Evolutionary conservation across 108 stramenopile genomes (phyloP), one percentile per base, ranked within the genome.

Genomic region (Fragilariopsis cylindrus): DNA sequence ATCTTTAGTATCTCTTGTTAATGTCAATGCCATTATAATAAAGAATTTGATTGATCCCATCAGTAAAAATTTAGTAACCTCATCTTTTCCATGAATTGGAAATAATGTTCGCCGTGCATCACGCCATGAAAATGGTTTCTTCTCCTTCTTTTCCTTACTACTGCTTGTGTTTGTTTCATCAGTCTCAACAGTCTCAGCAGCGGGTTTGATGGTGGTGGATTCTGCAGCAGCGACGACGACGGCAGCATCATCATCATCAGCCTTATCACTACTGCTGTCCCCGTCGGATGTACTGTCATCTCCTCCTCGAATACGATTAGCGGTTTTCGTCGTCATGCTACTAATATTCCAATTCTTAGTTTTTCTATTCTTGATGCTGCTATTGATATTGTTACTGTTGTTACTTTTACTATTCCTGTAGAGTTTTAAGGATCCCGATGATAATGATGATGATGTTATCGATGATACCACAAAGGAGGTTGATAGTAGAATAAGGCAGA

Each of bases 1-100:
- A 80, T 98, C 98, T 82, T 98, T 98, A 12, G 92, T 90, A 79
- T 98, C 98, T 45, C 98, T 70, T 3, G 98, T 97, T 71, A 98
- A 65, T 15, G 96, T 96, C 69, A 98, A 78, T 7, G 96, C 96
- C 74, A 98, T 80, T 58, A 98, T 94, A 39, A 97, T 92, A 76
- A 96, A 97, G 89, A 98, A 97, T 71, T 97, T 97, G 75, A 98
- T 97, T 21, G 83, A 68, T 7, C 95, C 95, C 52, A 98, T 83
- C 39, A 96, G 67, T 5, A 96, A 67, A 81, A 98, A 97, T 72
- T 98, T 97, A 18, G 70, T 80, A 16, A 96, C 76, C 73, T 98
- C 98, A 12, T 95, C 71, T 19, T 87, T 74, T 50, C 90, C 92
- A 62, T 93, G 81, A 70, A 97, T 91, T 1, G 96, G 96, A 73